Evolutionary conservation across 2,329 filamentous ascomycete species (phyloP).

Genomic region (Diplodia intermedia): DNA sequence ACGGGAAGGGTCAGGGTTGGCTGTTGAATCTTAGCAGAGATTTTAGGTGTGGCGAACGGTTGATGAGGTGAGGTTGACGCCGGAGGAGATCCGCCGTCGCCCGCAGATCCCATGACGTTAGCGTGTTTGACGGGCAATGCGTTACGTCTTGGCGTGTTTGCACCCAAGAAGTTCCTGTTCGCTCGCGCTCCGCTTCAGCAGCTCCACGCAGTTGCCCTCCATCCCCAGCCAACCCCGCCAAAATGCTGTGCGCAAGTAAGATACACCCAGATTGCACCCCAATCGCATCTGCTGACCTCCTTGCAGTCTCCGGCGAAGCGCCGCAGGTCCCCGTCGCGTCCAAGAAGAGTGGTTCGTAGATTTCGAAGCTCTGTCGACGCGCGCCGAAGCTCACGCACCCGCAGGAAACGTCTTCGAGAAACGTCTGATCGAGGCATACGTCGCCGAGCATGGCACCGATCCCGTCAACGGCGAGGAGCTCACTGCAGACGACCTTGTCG

Average conservation of each 20-base stretch:
- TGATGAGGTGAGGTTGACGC: slow-evolving; percentile 22
- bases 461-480: slow-evolving; percentile 88
- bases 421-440: slow-evolving; percentile 92
- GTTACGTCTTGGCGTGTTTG: slow-evolving; percentile 18
- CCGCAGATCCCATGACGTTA: slow-evolving; percentile 27
- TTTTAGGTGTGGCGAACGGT: slow-evolving; percentile 13
- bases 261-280: slow-evolving; percentile 9
- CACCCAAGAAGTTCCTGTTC: slow-evolving; percentile 25
- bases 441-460: slow-evolving; percentile 90
- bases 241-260: slow-evolving; percentile 52
- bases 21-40: not conserved
- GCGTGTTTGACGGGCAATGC: not conserved
- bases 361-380: slow-evolving; percentile 32
- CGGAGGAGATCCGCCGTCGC: slow-evolving; percentile 13
- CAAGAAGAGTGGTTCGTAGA: slow-evolving; percentile 81
- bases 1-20: not conserved
- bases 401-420: slow-evolving; percentile 91
- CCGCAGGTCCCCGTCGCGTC: slow-evolving; percentile 95
- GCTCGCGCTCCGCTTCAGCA: slow-evolving; percentile 14
- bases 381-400: slow-evolving; percentile 42
- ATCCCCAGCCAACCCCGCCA: slow-evolving; percentile 18
- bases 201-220: slow-evolving; percentile 23
- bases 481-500: slow-evolving; percentile 81
- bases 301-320: slow-evolving; percentile 89
- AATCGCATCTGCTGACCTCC: slow-evolving; percentile 35